Evolutionary conservation across 2,329 filamentous ascomycete genomes (phyloP).

Genomic region (Pleoardoris graminearum): DNA sequence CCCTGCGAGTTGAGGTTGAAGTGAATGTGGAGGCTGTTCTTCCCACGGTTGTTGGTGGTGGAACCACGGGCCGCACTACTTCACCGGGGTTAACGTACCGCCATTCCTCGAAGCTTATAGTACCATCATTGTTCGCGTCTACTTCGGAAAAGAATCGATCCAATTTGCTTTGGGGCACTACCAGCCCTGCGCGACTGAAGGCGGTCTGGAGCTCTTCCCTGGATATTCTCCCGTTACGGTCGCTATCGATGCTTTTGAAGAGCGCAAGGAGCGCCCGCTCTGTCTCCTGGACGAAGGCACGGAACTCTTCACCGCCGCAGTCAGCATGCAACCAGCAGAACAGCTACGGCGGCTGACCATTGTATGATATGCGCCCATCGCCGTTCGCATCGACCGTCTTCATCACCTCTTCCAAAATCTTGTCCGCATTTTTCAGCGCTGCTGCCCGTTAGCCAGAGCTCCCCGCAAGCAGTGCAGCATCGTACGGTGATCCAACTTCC

Average conservation of each 20-base stretch:
- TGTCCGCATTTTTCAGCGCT: constrained; percentile 89
- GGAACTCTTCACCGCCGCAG: constrained; percentile 71
- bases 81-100: constrained; percentile 64
- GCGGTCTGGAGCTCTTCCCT: constrained; percentile 80
- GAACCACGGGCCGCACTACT: background rate
- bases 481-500: constrained; percentile 89
- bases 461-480: constrained; percentile 15
- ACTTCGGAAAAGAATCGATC: constrained; percentile 87
- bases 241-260: constrained; percentile 83
- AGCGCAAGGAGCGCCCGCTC: constrained; percentile 80
- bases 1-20: background rate
- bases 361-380: constrained; percentile 88
- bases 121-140: constrained; percentile 84
- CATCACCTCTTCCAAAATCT: constrained; percentile 79
- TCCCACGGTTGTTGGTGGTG: background rate
- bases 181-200: constrained; percentile 76
- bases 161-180: constrained; percentile 75
- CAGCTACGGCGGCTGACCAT: constrained; percentile 59
- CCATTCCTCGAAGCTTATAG: constrained; percentile 93
- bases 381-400: constrained; percentile 80
- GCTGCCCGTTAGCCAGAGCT: constrained; percentile 28
- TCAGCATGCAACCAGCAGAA: constrained; percentile 14
- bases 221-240: constrained; percentile 83
- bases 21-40: background rate
- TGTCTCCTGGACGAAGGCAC: constrained; percentile 81